phyloP scores from a whole-genome alignment of 129 eudicot species.

The Kitagawia praeruptora region DNA sequence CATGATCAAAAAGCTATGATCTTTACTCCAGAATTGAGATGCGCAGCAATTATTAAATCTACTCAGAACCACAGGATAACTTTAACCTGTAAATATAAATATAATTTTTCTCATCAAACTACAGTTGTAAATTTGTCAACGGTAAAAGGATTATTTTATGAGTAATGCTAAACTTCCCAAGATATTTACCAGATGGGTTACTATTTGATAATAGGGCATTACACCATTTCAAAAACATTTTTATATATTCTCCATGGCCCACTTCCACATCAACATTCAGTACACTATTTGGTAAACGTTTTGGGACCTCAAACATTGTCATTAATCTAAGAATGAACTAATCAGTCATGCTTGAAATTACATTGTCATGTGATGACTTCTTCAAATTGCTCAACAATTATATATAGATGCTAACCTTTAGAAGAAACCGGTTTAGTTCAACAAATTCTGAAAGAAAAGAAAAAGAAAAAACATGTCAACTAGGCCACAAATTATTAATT shows the following conservation, averaged over 20 bases:
- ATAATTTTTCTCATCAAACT: not conserved
- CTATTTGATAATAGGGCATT: not conserved
- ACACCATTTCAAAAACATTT: no score
- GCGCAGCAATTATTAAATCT: not conserved
- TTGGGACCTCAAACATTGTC: not conserved
- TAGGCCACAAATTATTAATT: constrained; percentile 3
- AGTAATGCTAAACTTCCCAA: not conserved
- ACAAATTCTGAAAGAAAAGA: constrained; percentile 57
- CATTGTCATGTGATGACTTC: not conserved
- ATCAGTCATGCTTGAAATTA: not conserved
- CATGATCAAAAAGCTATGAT: not conserved
- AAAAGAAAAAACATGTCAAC: constrained; percentile 17
- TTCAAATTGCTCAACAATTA: not conserved
- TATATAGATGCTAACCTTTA: constrained; percentile 53
- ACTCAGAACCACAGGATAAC: not conserved
- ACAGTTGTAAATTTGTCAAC: not conserved
- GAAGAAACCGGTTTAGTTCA: constrained; percentile 82
- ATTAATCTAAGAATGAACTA: not conserved
- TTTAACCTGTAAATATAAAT: not conserved
- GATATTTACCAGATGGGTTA: not conserved
- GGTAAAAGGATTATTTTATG: not conserved
- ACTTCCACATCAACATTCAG: no score
- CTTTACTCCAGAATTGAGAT: not conserved
- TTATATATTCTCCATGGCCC: no score
- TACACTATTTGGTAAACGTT: not conserved